Base-by-base conservation (phyloP, 2,329 filamentous ascomycete genomes). In the Paraconiothyrium sp. region DNA sequence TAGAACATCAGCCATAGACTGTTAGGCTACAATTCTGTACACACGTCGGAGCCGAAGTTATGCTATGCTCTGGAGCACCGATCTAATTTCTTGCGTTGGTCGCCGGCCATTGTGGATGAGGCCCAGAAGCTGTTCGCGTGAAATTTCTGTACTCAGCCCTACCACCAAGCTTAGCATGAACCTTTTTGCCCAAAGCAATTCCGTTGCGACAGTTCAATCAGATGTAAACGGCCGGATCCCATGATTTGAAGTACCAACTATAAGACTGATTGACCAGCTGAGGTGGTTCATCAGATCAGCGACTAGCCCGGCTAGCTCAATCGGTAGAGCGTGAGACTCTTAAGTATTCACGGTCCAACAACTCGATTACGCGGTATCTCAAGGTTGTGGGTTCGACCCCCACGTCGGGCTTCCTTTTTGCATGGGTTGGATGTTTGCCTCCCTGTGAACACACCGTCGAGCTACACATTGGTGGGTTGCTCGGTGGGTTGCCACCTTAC, bases 241-340 rank as follows among this genome's bases (percentile, higher is more conserved):
- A 2, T 8, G 14, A n/a, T n/a, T 1, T n/a, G 1, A n/a, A 41
- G 6, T 41, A 6, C 14, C 39, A 41, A 9, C 14, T 41, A 41
- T 41, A 41, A n/a, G 16, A n/a, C 16, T n/a, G n/a, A 16, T n/a
- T 5, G 16, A n/a, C 14, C 3, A 16, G 16, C n/a, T 4, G 39
- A 16, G 8, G n/a, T 7, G 7, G n/a, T 14, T 16, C 51, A 54
- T 54, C 51, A 54, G 47, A 46, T 46, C 52, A 46, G 8, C 7
- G n/a, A 44, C 39, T 32, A 66, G 71, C 69, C 63, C 65, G 70
- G 70, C 70, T 70, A 69, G 69, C 67, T 70, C 69, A 72, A 72
- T 72, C 70, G 70, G 67, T 69, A 69, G 67, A 69, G 67, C 65
- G 67, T 69, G 67, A 69, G 67, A 69, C 67, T 69, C 67, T 69